These are phyloP conservation scores for Eremothecium cymbalariae DNA, from an alignment of 1,139 yeast species.

Conservation along the genomic window DNA sequence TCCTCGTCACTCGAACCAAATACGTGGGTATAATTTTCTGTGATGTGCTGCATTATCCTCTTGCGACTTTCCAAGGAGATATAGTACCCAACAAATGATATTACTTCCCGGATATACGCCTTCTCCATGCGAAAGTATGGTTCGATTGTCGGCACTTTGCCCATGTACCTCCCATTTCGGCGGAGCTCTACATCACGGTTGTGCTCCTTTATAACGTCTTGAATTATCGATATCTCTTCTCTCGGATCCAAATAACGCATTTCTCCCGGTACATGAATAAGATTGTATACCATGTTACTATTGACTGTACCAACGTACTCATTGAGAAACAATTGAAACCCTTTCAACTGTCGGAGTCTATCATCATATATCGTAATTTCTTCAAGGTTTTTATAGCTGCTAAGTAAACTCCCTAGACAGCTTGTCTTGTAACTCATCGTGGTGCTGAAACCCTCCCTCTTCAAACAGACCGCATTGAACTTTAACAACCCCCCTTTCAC, in stretches of 20 bases:
- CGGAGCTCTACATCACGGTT: slow-evolving; percentile 22
- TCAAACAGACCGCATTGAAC: slow-evolving; percentile 37
- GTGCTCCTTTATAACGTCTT: slow-evolving; percentile 28
- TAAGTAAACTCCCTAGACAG: slow-evolving; percentile 33
- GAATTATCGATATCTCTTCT: slow-evolving; percentile 28
- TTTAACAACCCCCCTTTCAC: slow-evolving; percentile 24
- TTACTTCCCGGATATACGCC: slow-evolving; percentile 21
- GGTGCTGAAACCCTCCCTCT: slow-evolving; percentile 26
- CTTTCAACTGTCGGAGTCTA: slow-evolving; percentile 33
- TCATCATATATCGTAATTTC: slow-evolving; percentile 38
- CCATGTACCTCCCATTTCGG: slow-evolving; percentile 1
- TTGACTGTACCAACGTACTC: slow-evolving; percentile 25
- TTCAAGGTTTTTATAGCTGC: slow-evolving; percentile 26
- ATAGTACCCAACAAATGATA: slow-evolving; percentile 24
- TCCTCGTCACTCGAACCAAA: slow-evolving; percentile 6
- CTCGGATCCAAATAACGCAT: slow-evolving; percentile 30
- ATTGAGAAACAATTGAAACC: slow-evolving; percentile 31
- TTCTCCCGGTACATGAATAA: slow-evolving; percentile 29
- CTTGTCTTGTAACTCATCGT: slow-evolving; percentile 35
- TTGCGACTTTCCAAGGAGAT: slow-evolving; percentile 21
- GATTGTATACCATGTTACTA: slow-evolving; percentile 21
- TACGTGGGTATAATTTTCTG: slow-evolving; percentile 14
- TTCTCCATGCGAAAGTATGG: slow-evolving; percentile 13
- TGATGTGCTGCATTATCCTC: slow-evolving; percentile 13
- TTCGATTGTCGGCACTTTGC: slow-evolving; percentile 6